phyloP scores from a whole-genome alignment of 2,329 filamentous ascomycete genomes.

The Myrmaecium sp. region DNA sequence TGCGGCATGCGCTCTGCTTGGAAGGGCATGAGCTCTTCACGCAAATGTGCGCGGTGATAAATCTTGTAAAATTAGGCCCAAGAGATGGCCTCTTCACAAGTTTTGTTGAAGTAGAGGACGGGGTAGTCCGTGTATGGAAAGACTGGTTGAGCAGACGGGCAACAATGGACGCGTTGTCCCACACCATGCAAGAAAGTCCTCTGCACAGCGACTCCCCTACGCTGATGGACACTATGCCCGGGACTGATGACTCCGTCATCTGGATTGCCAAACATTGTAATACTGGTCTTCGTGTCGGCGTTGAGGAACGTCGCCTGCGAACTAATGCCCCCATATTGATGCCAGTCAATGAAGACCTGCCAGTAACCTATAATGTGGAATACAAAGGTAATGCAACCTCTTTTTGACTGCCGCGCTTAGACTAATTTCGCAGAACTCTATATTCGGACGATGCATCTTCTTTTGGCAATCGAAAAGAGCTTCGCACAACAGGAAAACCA shows the following conservation, averaged over 20 bases:
- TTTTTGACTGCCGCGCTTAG: neutral
- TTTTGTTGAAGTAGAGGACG: constrained; percentile 46
- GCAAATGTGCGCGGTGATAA: constrained; percentile 52
- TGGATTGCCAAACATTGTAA: neutral
- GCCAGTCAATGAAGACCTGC: constrained; percentile 42
- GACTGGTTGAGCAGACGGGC: constrained; percentile 50
- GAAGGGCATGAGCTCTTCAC: constrained; percentile 58
- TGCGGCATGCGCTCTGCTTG: constrained; percentile 44
- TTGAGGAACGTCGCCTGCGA: constrained; percentile 34
- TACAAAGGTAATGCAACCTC: constrained; percentile 44
- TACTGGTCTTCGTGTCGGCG: constrained; percentile 39
- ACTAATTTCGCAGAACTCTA: constrained; percentile 39
- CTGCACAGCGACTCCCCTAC: constrained; percentile 10
- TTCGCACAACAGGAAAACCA: constrained; percentile 40
- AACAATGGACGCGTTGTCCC: neutral
- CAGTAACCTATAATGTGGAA: constrained; percentile 52
- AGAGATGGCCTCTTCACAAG: constrained; percentile 44
- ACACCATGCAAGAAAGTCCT: constrained; percentile 2
- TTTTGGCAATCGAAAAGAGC: constrained; percentile 49
- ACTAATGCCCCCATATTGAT: constrained; percentile 37
- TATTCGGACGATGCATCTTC: constrained; percentile 44
- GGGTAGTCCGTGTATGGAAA: constrained; percentile 54
- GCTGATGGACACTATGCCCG: too few species aligned
- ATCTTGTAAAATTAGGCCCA: constrained; percentile 49
- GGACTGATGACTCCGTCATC: too few species aligned